Conservation (phyloP, 2,329 filamentous ascomycete species). For the Fusarium caatingaense region DNA sequence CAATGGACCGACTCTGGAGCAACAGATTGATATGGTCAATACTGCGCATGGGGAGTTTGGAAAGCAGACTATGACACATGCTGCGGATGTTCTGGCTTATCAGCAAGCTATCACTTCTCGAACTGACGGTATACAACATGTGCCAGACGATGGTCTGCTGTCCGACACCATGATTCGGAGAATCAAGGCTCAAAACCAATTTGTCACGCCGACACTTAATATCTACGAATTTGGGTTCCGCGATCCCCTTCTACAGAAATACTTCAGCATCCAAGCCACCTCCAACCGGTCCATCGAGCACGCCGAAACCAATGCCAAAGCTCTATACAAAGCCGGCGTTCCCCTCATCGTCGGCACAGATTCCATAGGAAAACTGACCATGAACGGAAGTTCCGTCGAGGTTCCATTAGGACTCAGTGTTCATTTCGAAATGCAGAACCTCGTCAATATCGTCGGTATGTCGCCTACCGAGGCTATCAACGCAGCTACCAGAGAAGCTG, state of each 20-base stretch:
- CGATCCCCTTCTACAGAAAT: neutral
- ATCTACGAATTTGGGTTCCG: neutral
- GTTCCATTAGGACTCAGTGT: accelerated
- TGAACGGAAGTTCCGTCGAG: neutral
- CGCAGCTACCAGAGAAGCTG: neutral
- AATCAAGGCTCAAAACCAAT: neutral
- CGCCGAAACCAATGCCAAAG: neutral
- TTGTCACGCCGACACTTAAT: neutral
- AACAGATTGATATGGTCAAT: neutral
- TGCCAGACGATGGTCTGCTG: neutral
- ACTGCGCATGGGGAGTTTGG: neutral
- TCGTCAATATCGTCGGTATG: accelerated
- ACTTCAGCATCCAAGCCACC: neutral
- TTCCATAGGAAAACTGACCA: neutral
- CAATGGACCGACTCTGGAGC: neutral
- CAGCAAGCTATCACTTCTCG: neutral
- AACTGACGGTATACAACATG: neutral
- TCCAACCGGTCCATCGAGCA: neutral
- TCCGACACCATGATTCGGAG: neutral
- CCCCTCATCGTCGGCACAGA: neutral
- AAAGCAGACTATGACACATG: neutral
- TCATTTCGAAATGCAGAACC: neutral
- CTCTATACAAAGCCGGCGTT: neutral
- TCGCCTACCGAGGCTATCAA: neutral
- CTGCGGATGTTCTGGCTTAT: neutral